Percentiles rank a stretch among this genome's conserved stretches.
phyloP scores from a whole-genome alignment of 768 basidiomycete species.

The Mycena alexandri region DNA sequence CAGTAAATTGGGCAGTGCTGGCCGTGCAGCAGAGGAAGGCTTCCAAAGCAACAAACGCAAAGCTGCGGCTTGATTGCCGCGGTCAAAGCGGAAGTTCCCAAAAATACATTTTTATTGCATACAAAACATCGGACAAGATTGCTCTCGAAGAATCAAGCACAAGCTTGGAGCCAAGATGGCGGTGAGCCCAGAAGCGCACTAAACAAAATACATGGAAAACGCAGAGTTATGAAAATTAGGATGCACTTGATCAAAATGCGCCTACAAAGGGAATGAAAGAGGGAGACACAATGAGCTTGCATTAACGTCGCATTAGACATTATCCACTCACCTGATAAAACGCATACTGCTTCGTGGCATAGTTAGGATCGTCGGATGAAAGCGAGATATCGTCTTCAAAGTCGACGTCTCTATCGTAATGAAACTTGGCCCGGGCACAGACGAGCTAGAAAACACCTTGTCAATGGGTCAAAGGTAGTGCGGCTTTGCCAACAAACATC shows the following conservation, averaged over 20 bases:
- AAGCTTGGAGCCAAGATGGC: too few relatives aligned
- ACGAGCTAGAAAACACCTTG: conserved; percentile 55
- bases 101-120: too few relatives aligned
- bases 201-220: conserved; percentile 49
- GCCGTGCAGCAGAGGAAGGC: conserved; percentile 44
- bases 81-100: too few relatives aligned
- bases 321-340: conserved; percentile 43
- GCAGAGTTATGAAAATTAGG: conserved; percentile 36
- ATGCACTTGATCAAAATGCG: conserved; percentile 49
- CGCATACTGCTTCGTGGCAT: conserved; percentile 37
- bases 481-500: conserved; percentile 55
- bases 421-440: conserved; percentile 66
- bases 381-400: conserved; percentile 52
- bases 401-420: conserved; percentile 56
- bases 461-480: not conserved
- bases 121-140: too few relatives aligned
- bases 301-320: too few relatives aligned
- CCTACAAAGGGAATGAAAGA: not conserved
- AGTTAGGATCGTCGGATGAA: conserved; percentile 42
- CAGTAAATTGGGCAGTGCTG: conserved; percentile 46
- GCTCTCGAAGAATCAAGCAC: too few relatives aligned
- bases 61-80: not conserved
- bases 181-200: too few relatives aligned
- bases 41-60: not conserved
- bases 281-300: too few relatives aligned